These are phyloP conservation scores for Sporothrix mexicana DNA, from an alignment of 2,329 filamentous ascomycete genomes.

Conservation along the genomic window DNA sequence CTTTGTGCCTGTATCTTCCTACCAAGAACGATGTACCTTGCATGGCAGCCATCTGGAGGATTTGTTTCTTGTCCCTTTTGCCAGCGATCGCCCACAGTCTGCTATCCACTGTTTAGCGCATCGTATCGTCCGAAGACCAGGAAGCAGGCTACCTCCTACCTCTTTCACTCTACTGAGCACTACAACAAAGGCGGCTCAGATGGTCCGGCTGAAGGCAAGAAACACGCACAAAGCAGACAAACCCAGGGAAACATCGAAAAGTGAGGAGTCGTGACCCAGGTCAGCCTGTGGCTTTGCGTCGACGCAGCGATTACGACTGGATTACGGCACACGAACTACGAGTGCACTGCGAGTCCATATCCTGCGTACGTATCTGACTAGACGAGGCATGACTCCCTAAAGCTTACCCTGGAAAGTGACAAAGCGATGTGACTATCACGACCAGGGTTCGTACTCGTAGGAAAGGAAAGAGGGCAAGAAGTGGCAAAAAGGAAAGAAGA, in stretches of 20 bases:
- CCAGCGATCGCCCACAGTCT: background rate
- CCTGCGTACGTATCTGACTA: background rate
- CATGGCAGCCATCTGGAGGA: background rate
- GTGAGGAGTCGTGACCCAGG: background rate
- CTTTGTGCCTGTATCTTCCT: background rate
- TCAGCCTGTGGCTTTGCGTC: slow-evolving; percentile 2
- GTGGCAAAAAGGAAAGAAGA: background rate
- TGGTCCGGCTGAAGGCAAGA: slow-evolving; percentile 28
- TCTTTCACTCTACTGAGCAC: background rate
- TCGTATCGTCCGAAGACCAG: slow-evolving; percentile 24
- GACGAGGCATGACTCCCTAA: slow-evolving; percentile 12
- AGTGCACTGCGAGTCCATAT: background rate
- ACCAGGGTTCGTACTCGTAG: background rate
- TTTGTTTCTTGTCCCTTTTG: background rate
- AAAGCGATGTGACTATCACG: background rate
- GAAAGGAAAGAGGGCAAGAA: background rate
- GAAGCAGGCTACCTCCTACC: slow-evolving; percentile 1
- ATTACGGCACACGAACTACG: background rate
- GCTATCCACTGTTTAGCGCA: background rate
- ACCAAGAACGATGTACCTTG: background rate
- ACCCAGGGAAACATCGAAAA: background rate
- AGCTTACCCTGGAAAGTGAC: slow-evolving; percentile 18
- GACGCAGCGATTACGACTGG: slow-evolving; percentile 8
- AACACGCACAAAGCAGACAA: slow-evolving; percentile 1
- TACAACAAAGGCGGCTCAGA: background rate